Percentiles rank a stretch among this genome's conserved stretches.
Conservation (phyloP, 768 basidiomycete genomes). For the Amanita inopinata region DNA sequence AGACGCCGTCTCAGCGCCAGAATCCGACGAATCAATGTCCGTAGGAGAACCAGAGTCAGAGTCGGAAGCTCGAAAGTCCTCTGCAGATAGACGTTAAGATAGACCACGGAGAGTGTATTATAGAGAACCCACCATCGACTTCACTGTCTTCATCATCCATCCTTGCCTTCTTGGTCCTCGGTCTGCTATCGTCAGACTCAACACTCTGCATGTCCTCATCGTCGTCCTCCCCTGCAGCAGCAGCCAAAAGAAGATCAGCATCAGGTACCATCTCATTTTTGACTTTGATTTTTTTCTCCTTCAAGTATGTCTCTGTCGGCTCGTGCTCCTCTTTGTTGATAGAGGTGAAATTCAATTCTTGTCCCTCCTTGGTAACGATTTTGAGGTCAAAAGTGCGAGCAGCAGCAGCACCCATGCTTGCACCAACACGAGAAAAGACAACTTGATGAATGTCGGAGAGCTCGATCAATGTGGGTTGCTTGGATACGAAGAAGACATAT, state of each 20-base stretch:
- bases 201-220: constrained; percentile 80
- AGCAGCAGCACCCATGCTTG: constrained; percentile 70
- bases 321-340: constrained; percentile 96
- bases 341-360: constrained; percentile 84
- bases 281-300: constrained; percentile 83
- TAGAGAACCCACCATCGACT: constrained; percentile 46
- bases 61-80: constrained; percentile 83
- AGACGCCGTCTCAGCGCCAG: constrained; percentile 71
- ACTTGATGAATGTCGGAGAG: constrained; percentile 84
- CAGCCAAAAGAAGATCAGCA: constrained; percentile 62
- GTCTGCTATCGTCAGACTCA: constrained; percentile 60
- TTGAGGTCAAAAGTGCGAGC: constrained; percentile 92
- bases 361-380: constrained; percentile 75
- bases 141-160: constrained; percentile 67
- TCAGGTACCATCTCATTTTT: constrained; percentile 96
- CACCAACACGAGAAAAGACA: constrained; percentile 88
- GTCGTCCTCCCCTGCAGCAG: constrained; percentile 58
- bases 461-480: constrained; percentile 86
- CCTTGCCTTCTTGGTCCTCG: constrained; percentile 30
- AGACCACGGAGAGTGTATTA: neutral
- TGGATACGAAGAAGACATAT: constrained; percentile 95
- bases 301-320: constrained; percentile 73
- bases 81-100: constrained; percentile 26
- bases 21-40: constrained; percentile 55
- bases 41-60: constrained; percentile 87